Evolutionary conservation across 2,329 filamentous ascomycete species (phyloP).

Genomic region (Gnomoniopsis sp.): DNA sequence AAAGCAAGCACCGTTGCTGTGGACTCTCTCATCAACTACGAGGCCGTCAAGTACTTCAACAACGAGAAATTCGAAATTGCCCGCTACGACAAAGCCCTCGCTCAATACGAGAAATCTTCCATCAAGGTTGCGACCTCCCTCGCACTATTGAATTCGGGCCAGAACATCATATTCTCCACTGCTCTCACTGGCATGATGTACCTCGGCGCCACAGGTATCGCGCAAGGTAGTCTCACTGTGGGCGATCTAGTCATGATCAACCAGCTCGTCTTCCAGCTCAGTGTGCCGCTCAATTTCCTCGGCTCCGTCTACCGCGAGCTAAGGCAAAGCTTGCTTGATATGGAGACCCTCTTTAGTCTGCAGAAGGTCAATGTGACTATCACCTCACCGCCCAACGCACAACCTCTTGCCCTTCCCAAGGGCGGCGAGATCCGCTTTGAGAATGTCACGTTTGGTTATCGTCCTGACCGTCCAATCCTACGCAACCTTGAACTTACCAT

Average conservation of each 20-base stretch:
- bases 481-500: slow-evolving; percentile 83
- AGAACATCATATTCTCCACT: slow-evolving; percentile 95
- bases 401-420: slow-evolving; percentile 65
- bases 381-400: slow-evolving; percentile 71
- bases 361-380: slow-evolving; percentile 94
- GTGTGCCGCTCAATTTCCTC: slow-evolving; percentile 93
- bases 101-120: slow-evolving; percentile 85
- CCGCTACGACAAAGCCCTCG: slow-evolving; percentile 83
- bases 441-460: slow-evolving; percentile 88
- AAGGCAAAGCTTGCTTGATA: slow-evolving; percentile 89
- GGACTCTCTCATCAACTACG: slow-evolving; percentile 97
- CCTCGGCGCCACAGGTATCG: slow-evolving; percentile 85
- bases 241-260: slow-evolving; percentile 99
- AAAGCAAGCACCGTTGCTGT: slow-evolving; percentile 92
- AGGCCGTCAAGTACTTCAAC: slow-evolving; percentile 99
- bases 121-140: slow-evolving; percentile 97
- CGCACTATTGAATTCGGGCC: slow-evolving; percentile 87
- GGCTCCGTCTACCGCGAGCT: slow-evolving; percentile 97
- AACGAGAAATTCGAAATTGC: slow-evolving; percentile 94
- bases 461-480: slow-evolving; percentile 80
- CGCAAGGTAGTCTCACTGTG: slow-evolving; percentile 75
- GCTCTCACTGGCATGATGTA: slow-evolving; percentile 98
- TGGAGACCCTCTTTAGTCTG: slow-evolving; percentile 97
- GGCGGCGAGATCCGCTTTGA: slow-evolving; percentile 93
- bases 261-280: slow-evolving; percentile 96